Evolutionary conservation across 108 stramenopile species (phyloP).

Genomic region (Cyclotella cryptica): DNA sequence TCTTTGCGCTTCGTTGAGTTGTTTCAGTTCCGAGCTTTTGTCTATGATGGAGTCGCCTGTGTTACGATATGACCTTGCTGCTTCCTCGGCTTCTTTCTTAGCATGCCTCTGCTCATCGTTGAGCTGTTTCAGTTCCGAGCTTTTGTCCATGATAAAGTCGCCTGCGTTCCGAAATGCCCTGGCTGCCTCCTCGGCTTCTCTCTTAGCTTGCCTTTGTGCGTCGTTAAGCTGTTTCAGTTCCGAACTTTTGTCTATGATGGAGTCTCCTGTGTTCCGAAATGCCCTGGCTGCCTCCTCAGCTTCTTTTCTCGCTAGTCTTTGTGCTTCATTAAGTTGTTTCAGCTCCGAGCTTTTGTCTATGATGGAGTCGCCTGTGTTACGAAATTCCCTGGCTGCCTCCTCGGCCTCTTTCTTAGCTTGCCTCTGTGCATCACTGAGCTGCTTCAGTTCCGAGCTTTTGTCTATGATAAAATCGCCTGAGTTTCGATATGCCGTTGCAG

Average conservation of each 20-base stretch:
- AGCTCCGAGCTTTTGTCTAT: not conserved
- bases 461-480: not conserved
- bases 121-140: conserved; percentile 11
- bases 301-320: not conserved
- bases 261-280: not conserved
- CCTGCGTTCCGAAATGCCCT: not conserved
- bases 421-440: not conserved
- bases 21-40: not conserved
- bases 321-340: conserved; percentile 3
- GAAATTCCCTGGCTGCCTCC: not conserved
- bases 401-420: not conserved
- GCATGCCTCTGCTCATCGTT: conserved; percentile 10
- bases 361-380: not conserved
- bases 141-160: conserved; percentile 6
- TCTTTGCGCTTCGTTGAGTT: not conserved
- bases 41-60: conserved; percentile 3
- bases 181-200: conserved; percentile 9
- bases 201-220: not conserved
- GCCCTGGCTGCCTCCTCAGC: not conserved
- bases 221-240: conserved; percentile 4
- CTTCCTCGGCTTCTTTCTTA: conserved; percentile 19
- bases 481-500: no score
- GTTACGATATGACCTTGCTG: not conserved
- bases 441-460: not conserved
- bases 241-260: not conserved